These are phyloP conservation scores for Nicotiana undulata DNA, from an alignment of 257 asterid genomes.

Conservation along the genomic window DNA sequence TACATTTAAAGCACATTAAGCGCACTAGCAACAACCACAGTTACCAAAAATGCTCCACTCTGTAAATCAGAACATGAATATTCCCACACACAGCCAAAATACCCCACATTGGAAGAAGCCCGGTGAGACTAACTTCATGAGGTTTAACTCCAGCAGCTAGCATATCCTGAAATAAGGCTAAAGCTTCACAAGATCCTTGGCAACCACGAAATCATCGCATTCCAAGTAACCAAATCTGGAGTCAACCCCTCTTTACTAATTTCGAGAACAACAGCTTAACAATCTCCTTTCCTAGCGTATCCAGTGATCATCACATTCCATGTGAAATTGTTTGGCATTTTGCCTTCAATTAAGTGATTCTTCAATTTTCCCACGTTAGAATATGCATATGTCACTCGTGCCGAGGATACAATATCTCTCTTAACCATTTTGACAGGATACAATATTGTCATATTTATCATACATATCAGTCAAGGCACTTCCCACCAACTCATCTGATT, in stretches of 20 bases:
- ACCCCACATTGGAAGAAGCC: slow-evolving; percentile 47
- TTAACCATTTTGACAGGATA: slow-evolving; percentile 41
- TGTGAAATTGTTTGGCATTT: slow-evolving; percentile 40
- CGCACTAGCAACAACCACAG: slow-evolving; percentile 46
- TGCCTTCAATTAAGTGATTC: slow-evolving; percentile 34
- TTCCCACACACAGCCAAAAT: slow-evolving; percentile 37
- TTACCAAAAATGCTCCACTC: slow-evolving; percentile 30
- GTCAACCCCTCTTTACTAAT: slow-evolving; percentile 37
- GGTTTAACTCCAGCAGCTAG: slow-evolving; percentile 40
- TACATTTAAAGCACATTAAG: slow-evolving; percentile 64
- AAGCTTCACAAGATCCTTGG: slow-evolving; percentile 31
- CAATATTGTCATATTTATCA: slow-evolving; percentile 27
- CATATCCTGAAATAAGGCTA: slow-evolving; percentile 35
- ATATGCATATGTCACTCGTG: slow-evolving; percentile 46
- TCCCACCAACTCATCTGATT: slow-evolving; percentile 28
- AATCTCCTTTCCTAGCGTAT: slow-evolving; percentile 42
- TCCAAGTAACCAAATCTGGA: slow-evolving; percentile 59
- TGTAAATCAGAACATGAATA: slow-evolving; percentile 42
- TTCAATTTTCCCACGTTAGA: slow-evolving; percentile 24
- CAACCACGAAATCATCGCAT: slow-evolving; percentile 60
- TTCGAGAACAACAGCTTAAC: slow-evolving; percentile 29
- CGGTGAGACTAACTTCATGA: slow-evolving; percentile 49
- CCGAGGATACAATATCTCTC: slow-evolving; percentile 57
- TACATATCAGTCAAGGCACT: slow-evolving; percentile 45
- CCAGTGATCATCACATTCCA: slow-evolving; percentile 53